Percentiles rank a stretch among this genome's conserved stretches.
phyloP scores from a whole-genome alignment of 2,329 filamentous ascomycete genomes.

The Thermoascus crustaceus region DNA sequence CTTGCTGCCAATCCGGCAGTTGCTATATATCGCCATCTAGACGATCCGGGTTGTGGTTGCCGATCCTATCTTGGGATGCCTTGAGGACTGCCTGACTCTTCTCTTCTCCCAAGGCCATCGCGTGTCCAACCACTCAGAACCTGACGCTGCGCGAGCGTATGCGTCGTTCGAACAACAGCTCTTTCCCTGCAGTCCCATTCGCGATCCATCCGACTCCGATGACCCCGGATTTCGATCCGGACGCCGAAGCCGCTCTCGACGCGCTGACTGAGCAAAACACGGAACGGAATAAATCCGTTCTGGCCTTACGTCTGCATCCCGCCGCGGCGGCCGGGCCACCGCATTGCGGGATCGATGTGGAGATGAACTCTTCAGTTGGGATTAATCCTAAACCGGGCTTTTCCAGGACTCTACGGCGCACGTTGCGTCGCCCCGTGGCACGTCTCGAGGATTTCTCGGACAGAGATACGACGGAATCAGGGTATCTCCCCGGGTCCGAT shows the following conservation, averaged over 20 bases:
- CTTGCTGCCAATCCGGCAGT: conserved; percentile 14
- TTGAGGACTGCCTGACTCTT: neutral
- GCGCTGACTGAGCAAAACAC: neutral
- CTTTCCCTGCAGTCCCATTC: neutral
- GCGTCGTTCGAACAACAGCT: neutral
- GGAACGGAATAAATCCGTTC: neutral
- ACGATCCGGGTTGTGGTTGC: conserved; percentile 10
- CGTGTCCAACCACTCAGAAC: neutral
- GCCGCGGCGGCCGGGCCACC: neutral
- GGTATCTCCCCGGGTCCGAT: neutral
- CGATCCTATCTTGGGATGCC: conserved; percentile 5
- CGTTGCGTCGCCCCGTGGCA: neutral
- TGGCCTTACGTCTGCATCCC: neutral
- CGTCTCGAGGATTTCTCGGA: neutral
- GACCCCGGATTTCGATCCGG: neutral
- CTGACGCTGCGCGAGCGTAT: neutral
- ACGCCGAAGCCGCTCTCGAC: neutral
- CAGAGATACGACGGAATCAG: neutral
- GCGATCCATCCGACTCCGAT: neutral
- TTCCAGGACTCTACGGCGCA: neutral
- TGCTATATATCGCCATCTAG: conserved; percentile 15
- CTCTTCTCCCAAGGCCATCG: neutral
- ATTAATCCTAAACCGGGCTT: neutral
- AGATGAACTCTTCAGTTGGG: neutral
- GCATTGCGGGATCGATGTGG: neutral